These are phyloP conservation scores for Neckera pumila DNA, from an alignment of 225 moss, liverwort and hornwort genomes.

Conservation along the genomic window DNA sequence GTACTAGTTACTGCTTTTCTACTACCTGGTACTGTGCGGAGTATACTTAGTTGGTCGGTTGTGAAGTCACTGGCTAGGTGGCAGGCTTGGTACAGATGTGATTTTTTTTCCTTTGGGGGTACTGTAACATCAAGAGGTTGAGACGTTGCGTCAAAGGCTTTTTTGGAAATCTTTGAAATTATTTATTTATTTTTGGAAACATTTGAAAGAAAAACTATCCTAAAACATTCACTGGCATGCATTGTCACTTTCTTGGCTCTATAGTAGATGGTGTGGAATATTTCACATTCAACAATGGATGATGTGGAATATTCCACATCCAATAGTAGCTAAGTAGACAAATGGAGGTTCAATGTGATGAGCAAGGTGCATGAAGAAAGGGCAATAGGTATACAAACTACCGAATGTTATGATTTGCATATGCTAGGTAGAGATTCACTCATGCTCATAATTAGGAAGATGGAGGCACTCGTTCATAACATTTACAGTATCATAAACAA, in stretches of 20 bases:
- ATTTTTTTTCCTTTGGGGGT: background rate
- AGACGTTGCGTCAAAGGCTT: background rate
- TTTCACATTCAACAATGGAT: background rate
- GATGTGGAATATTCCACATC: background rate
- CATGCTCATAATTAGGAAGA: too few relatives aligned
- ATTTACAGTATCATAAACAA: background rate
- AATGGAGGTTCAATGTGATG: accelerated
- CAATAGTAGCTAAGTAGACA: accelerated
- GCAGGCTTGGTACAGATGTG: background rate
- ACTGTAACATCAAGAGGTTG: background rate
- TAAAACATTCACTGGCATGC: too few relatives aligned
- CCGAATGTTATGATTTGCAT: background rate
- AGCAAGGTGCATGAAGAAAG: accelerated
- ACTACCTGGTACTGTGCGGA: background rate
- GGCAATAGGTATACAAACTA: accelerated
- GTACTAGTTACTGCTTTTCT: too few relatives aligned
- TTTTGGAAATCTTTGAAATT: background rate
- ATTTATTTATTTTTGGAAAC: background rate
- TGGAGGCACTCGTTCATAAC: background rate
- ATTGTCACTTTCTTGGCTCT: background rate
- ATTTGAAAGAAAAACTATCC: background rate
- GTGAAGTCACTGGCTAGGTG: background rate
- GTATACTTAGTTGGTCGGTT: background rate
- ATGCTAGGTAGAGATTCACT: accelerated
- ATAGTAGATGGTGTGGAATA: too few relatives aligned